These are phyloP conservation scores for Ceratobasidium sp. DNA, from an alignment of 1,284 basidiomycete species.

Conservation along the genomic window DNA sequence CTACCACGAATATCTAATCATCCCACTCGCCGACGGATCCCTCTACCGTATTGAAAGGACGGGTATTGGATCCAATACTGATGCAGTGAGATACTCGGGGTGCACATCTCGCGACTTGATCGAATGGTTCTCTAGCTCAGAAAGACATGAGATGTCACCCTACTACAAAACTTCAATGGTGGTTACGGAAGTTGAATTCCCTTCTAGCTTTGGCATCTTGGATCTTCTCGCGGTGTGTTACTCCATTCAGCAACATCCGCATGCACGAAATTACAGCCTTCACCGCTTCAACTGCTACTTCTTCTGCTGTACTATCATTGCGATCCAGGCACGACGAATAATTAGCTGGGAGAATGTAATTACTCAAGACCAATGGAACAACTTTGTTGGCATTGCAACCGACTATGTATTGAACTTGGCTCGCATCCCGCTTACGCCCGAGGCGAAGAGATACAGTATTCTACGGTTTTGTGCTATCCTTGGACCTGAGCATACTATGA, in stretches of 20 bases:
- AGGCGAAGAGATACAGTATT: not conserved
- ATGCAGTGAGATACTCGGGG: not conserved
- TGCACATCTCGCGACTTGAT: not conserved
- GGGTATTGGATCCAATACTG: not conserved
- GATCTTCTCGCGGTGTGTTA: constrained; percentile 20
- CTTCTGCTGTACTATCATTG: constrained; percentile 22
- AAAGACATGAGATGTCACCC: not conserved
- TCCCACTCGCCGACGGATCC: not conserved
- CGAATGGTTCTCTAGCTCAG: constrained; percentile 12
- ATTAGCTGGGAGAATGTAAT: not conserved
- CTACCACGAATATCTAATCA: constrained; percentile 28
- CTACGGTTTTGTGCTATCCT: not conserved
- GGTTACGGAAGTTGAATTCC: not conserved
- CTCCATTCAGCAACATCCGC: not conserved
- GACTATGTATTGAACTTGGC: not conserved
- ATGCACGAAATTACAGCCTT: not conserved
- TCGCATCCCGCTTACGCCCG: not conserved
- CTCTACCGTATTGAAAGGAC: constrained; percentile 17
- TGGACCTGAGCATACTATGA: no score
- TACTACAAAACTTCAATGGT: not conserved
- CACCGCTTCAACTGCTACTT: constrained; percentile 38
- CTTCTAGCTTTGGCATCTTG: constrained; percentile 1
- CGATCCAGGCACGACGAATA: not conserved
- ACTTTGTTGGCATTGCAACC: not conserved
- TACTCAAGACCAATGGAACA: not conserved